Base-by-base conservation (phyloP, 2,329 filamentous ascomycete species). In the Xenoacremonium recifei region DNA sequence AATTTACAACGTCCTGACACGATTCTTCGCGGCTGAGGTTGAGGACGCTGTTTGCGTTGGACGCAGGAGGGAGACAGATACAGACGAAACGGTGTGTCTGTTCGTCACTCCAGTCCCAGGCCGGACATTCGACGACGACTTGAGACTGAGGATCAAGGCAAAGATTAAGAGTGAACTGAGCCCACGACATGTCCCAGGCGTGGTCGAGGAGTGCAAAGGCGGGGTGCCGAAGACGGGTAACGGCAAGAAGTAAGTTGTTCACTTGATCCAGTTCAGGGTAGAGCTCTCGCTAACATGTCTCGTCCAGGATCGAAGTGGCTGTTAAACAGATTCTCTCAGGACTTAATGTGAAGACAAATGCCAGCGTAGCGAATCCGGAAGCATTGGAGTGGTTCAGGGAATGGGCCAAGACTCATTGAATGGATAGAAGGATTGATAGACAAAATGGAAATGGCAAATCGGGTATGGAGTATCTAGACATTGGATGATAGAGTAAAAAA, bases 321-420 rank as follows among this genome's bases (percentile, higher is more conserved):
- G 92, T 97, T 5, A 97, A 97, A 73, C 91, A 96, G 67, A 96
- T 97, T 33, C 70, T 99, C 2, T 95, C 89, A 20, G 92, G 91
- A 0, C 71, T 91, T 66, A 80, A 88, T 39, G 82, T 96, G 51
- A 91, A 90, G 72, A 93, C 89, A 0, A 90, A 89, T 36, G 90
- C 91, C 0, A 95, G 89, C 58, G 91, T 97, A n/a, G 89, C 89
- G 4, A 97, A 97, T 64, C 84, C 87, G 2, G 87, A 85, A 53
- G 90, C 91, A 51, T 67, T 99, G 52, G 85, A 89, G 30, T 97
- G 89, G 87, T 97, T 96, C 66, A 77, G 80, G 51, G 69, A 76
- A 21, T 97, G 92, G 92, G 80, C 85, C 11, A 69, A 65, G 48
- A 68, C 69, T 37, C 71, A 85, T 17, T 69, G 48, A 21, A 32